Base-by-base conservation (phyloP, 192 early-diverging fungal species). In the Backusella macrospora region DNA sequence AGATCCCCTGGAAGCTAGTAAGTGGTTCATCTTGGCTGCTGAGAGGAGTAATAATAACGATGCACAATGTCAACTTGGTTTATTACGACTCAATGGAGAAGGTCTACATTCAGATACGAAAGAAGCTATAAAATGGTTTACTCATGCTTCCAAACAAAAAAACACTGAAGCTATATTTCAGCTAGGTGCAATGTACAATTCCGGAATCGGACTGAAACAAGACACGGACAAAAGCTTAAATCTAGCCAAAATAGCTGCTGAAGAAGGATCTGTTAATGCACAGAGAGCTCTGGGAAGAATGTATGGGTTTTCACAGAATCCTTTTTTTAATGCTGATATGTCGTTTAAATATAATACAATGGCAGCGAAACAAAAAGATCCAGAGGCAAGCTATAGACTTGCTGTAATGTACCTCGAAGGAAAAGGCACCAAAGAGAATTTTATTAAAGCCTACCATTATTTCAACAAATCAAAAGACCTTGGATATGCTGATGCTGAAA, bases 321-420 rank as follows among this genome's bases (percentile, higher is more conserved):
- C 29, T 2, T 1, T 34, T 34, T 34, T 34, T 34, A 34, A 34
- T 48, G 5, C 4, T 18, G 12, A 14, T 44, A 67, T 75, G 26
- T 71, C 70, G 0, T 71, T 72, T 49, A 49, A 38, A 10, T 80
- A 75, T 26, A 72, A 70, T 70, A 42, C 52, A 49, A 72, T 66
- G 42, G 66, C 70, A 21, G 73, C 70, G 2, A 16, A 9, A 12
- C 40, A 68, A 7, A n/a, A 43, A 14, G 3, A 38, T 21, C 14
- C 40, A 15, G 65, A 18, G 2, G 42, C 38, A 48, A 9, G 13
- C 14, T 40, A 18, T 42, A 2, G n/a, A 67, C 5, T 16, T 7
- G 29, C 63, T 2, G 8, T 0, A 67, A 12, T 40, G 18, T 43
- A 13, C 18, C 15, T 67, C 8, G 39, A 67, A 64, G 37, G 78